Evolutionary conservation across 2,329 filamentous ascomycete species (phyloP).

Genomic region (Colletotrichum neosansevieriae): DNA sequence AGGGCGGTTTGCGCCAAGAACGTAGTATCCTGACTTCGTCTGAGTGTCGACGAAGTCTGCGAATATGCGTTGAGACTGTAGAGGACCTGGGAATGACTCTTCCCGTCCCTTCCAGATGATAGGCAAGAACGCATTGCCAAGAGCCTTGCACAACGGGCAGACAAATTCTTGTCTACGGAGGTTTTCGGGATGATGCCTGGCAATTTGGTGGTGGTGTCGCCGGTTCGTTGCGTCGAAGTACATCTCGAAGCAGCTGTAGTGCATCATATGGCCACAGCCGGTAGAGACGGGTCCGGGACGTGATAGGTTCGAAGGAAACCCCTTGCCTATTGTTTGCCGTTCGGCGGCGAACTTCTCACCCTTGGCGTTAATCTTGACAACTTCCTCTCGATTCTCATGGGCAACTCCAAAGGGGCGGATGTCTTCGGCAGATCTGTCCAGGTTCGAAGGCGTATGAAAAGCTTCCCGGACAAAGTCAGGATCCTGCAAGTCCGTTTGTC

Average conservation of each 20-base stretch:
- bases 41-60: slow-evolving; percentile 75
- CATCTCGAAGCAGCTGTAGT: slow-evolving; percentile 93
- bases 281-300: slow-evolving; percentile 84
- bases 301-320: slow-evolving; percentile 79
- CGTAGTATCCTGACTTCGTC: slow-evolving; percentile 60
- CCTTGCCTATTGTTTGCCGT: slow-evolving; percentile 87
- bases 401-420: slow-evolving; percentile 92
- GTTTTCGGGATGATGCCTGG: slow-evolving; percentile 90
- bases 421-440: slow-evolving; percentile 86
- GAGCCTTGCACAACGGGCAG: slow-evolving; percentile 94
- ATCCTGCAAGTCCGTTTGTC: slow-evolving; percentile 87
- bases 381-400: slow-evolving; percentile 82
- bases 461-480: slow-evolving; percentile 87
- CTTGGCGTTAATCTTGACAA: slow-evolving; percentile 80
- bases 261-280: slow-evolving; percentile 98
- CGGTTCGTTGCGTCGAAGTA: slow-evolving; percentile 88
- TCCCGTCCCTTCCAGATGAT: slow-evolving; percentile 96
- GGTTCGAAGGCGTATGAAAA: slow-evolving; percentile 79
- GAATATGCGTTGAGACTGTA: slow-evolving; percentile 72
- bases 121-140: slow-evolving; percentile 94
- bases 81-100: slow-evolving; percentile 81
- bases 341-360: slow-evolving; percentile 80
- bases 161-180: slow-evolving; percentile 88
- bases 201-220: slow-evolving; percentile 91
- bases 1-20: slow-evolving; percentile 51